Conservation (phyloP, 2,329 filamentous ascomycete species). For the Colletotrichum australisinense region DNA sequence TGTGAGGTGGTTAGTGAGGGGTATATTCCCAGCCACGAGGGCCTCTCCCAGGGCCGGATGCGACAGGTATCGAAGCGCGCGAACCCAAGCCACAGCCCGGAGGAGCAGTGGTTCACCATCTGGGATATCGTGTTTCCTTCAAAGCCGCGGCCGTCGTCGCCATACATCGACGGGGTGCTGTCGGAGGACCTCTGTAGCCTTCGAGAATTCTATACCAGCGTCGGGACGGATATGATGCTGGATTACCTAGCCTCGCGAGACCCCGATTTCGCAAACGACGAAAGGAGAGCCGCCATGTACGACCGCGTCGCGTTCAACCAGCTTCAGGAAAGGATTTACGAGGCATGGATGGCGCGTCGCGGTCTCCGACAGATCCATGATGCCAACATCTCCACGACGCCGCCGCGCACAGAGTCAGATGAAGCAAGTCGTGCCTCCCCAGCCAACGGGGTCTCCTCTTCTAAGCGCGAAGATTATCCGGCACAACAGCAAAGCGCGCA, state of each 20-base stretch:
- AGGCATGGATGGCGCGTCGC: constrained; percentile 10
- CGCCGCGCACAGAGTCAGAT: constrained; percentile 18
- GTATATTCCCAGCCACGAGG: neutral
- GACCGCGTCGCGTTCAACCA: constrained; percentile 1
- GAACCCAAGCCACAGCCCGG: constrained; percentile 36
- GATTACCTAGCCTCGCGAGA: neutral
- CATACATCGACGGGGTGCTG: constrained; percentile 38
- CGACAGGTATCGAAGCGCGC: constrained; percentile 35
- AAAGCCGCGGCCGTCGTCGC: constrained; percentile 37
- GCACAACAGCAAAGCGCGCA: neutral
- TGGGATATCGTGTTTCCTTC: constrained; percentile 42
- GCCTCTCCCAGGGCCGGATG: constrained; percentile 34
- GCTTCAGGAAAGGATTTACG: constrained; percentile 19
- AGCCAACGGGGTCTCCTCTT: neutral
- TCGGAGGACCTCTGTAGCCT: constrained; percentile 24
- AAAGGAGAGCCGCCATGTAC: neutral
- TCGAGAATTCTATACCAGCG: constrained; percentile 6
- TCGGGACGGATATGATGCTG: neutral
- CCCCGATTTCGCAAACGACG: neutral
- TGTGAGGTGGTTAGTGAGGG: constrained; percentile 7
- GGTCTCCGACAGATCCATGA: constrained; percentile 1
- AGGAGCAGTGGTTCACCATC: constrained; percentile 44
- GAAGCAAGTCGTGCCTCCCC: constrained; percentile 4
- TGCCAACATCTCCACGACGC: constrained; percentile 1
- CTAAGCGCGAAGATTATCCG: neutral